phyloP scores from a whole-genome alignment of 305 asterid genomes.

The Plantago coronopus region DNA sequence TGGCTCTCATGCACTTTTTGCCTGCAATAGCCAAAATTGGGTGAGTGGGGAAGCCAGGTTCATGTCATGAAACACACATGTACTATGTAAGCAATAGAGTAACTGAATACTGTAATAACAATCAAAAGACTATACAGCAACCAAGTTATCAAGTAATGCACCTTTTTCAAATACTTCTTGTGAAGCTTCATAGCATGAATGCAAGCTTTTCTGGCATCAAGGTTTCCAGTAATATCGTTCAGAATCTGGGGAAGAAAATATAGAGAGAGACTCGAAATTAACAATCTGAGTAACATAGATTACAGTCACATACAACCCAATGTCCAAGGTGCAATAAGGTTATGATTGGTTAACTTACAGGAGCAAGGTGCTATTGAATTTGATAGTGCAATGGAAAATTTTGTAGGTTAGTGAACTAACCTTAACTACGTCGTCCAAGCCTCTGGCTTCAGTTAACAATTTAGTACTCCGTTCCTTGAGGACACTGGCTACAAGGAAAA shows the following conservation, averaged over 20 bases:
- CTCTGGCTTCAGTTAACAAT: slow-evolving; percentile 79
- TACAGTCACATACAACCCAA: background rate
- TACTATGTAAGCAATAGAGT: background rate
- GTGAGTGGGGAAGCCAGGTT: background rate
- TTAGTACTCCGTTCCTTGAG: slow-evolving; percentile 71
- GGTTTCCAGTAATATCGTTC: slow-evolving; percentile 75
- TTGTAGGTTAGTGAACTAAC: slow-evolving; percentile 31
- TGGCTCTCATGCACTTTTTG: slow-evolving; percentile 22
- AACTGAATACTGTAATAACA: background rate
- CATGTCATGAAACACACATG: background rate
- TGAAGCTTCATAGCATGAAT: slow-evolving; percentile 77
- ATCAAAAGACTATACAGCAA: background rate
- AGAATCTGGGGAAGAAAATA: slow-evolving; percentile 44
- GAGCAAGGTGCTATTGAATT: background rate
- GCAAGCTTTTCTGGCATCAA: slow-evolving; percentile 85
- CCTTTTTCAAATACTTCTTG: slow-evolving; percentile 85
- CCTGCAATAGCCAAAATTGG: slow-evolving; percentile 22
- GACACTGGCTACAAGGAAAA: slow-evolving; percentile 85
- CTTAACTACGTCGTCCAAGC: slow-evolving; percentile 88
- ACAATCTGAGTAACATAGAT: background rate
- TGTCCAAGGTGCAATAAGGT: background rate
- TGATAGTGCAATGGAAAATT: slow-evolving; percentile 7
- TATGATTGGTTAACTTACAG: background rate
- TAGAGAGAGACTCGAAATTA: background rate
- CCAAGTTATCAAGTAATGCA: slow-evolving; percentile 21